Evolutionary conservation across 768 basidiomycete species (phyloP), one percentile per base, ranked within the genome.

Genomic region (Mycena filopes): DNA sequence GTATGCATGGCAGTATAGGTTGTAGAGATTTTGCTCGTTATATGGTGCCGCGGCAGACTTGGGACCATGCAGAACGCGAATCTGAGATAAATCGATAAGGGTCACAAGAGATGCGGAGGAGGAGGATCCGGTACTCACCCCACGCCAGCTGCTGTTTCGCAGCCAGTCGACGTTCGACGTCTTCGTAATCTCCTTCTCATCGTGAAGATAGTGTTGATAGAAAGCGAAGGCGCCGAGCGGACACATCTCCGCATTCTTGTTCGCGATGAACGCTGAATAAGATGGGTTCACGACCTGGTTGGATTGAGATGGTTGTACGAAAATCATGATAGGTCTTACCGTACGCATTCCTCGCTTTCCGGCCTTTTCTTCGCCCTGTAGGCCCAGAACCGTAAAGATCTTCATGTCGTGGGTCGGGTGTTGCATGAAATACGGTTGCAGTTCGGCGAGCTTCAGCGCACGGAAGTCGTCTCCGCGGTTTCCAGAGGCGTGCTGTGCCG

Each of bases 401-500:
- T 54, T 15, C 0, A 71, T 74, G 25, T 68, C 56, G 7, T 66
- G 40, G 41, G 74, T 72, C 3, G 75, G 74, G 48, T 77, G 76
- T 2, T 68, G 55, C 25, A 74, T 65, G 0, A 38, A 65, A 40
- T 71, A 72, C 2, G 76, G 75, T 62, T 77, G 76, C 12, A 77
- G 61, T 45, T 77, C 74, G 1, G 54, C 57, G 1, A 78, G 69
- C 45, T 55, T 55, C 18, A 55, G 54, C 6, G 54, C 54, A 13
- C 71, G 69, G 38, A 78, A 63, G 45, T 77, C 76, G 45, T 78
- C 75, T 18, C 77, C 76, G 11, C 74, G 73, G 53, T 77, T 78
- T 3, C 77, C 76, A 16, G 65, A 66, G 13, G 75, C 74, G 66
- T 76, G 63, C 55, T 75, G 74, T 3, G 61, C 55, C 3, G 70